Conservation (phyloP, 176 grass and related monocot genomes). For the Carex parvula region DNA sequence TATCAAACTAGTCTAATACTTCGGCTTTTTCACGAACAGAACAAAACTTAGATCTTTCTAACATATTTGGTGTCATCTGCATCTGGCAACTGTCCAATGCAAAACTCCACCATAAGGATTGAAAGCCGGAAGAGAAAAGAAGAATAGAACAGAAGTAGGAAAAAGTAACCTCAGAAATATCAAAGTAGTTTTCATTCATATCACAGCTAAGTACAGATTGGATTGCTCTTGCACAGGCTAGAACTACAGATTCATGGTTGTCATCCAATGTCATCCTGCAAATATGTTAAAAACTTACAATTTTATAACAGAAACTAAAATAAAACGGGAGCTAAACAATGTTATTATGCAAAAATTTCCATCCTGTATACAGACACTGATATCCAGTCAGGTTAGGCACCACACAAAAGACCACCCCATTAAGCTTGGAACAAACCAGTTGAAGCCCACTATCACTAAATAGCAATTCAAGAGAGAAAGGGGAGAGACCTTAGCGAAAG, state of each 20-base stretch:
- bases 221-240: slow-evolving; percentile 74
- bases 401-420: neutral
- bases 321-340: neutral
- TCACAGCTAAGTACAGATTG: slow-evolving; percentile 60
- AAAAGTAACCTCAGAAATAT: slow-evolving; percentile 56
- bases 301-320: slow-evolving; percentile 9
- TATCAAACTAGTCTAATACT: neutral
- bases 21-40: neutral
- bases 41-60: neutral
- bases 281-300: slow-evolving; percentile 29
- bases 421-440: neutral
- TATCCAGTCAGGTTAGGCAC: neutral
- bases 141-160: slow-evolving; percentile 6
- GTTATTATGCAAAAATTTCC: neutral
- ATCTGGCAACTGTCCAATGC: slow-evolving; percentile 12
- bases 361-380: neutral
- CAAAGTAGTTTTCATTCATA: slow-evolving; percentile 68
- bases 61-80: neutral
- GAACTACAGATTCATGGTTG: slow-evolving; percentile 95
- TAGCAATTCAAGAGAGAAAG: neutral
- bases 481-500: slow-evolving; percentile 61
- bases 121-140: neutral
- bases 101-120: slow-evolving; percentile 7
- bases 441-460: neutral
- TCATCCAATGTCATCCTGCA: slow-evolving; percentile 91